Percentiles rank a stretch among this genome's conserved stretches.
phyloP scores from a whole-genome alignment of 1,284 basidiomycete genomes.

The Coniophora puteana region DNA sequence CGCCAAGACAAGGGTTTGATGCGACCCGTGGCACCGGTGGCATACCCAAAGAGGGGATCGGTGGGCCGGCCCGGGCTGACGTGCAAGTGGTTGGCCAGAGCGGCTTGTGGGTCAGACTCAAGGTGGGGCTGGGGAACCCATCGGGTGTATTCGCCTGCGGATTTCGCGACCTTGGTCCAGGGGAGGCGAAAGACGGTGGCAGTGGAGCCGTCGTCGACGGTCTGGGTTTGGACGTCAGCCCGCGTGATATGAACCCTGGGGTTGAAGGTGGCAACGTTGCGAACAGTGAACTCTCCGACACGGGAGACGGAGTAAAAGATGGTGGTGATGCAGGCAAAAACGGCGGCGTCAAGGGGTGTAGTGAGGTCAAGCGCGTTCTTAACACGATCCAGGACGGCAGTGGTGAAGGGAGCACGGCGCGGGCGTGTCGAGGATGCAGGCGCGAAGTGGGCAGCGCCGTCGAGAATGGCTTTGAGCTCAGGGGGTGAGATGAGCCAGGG shows the following conservation, averaged over 20 bases:
- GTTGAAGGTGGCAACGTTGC: conserved; percentile 22
- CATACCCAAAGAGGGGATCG: neutral
- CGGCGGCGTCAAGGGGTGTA: conserved; percentile 27
- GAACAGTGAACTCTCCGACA: conserved; percentile 33
- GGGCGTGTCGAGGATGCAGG: conserved; percentile 17
- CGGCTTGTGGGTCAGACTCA: neutral
- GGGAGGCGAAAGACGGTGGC: conserved; percentile 28
- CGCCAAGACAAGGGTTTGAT: too few species aligned
- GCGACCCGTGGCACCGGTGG: too few species aligned
- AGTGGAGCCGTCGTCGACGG: conserved; percentile 13
- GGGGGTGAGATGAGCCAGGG: conserved; percentile 21
- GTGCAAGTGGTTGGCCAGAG: neutral
- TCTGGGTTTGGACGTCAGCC: conserved; percentile 8
- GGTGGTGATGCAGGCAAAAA: conserved; percentile 29
- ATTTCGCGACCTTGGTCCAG: conserved; percentile 22
- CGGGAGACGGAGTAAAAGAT: conserved; percentile 28
- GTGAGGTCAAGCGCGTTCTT: conserved; percentile 13
- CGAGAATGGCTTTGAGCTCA: conserved; percentile 20
- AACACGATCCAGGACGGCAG: conserved; percentile 13
- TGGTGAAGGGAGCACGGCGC: conserved; percentile 21
- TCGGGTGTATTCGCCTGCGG: conserved; percentile 13
- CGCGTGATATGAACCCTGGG: conserved; percentile 20
- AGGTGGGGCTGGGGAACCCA: neutral
- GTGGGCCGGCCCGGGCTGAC: neutral
- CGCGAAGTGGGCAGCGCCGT: conserved; percentile 15